Base-by-base conservation (phyloP, 192 early-diverging fungal genomes). In the Dissophora globulifera region DNA sequence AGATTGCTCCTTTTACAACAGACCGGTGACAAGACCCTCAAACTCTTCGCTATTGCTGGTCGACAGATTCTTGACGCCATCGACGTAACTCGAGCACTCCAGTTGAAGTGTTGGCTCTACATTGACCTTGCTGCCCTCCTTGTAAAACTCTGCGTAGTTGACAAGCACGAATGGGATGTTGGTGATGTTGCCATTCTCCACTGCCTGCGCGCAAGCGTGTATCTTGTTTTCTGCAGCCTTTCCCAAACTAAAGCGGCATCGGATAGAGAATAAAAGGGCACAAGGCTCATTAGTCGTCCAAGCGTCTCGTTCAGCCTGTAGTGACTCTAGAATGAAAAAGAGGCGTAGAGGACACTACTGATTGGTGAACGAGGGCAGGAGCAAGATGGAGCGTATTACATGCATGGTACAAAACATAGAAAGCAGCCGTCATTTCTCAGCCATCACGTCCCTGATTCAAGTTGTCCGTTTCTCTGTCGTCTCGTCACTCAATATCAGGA, bases 141-240 rank as follows among this genome's bases (percentile, higher is more conserved):
- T 64, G 26, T 67, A 76, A 49, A 76, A 76, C 33, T 76, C 72
- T 38, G 72, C 72, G 30, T 76, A 76, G 17, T 76, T 67, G 33
- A 76, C 72, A n/a, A 76, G 46, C 12, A 76, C 72, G 30, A 76
- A 67, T 0, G 63, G 72, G 26, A 76, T 76, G 12, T 16, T 46
- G 2, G 63, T 76, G 27, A 76, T 76, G 58, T 62, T 76, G 41
- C 72, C 72, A 20, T 67, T 55, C 29, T 76, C 72, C 16, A 76
- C 20, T 33, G 62, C 72, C 42, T 55, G 41, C 16, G 72, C 72
- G 35, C 72, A 76, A 27, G 67, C 72, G 32, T 67, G 63, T 64
- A 76, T 76, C 58, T 76, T 76, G 72, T 76, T 62, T 29, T 76
- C 72, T 9, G 72, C 72, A 56, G 67, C 67, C 33, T 76, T 76